Evolutionary conservation across 2,329 filamentous ascomycete genomes (phyloP).

Genomic region (Clonostachys sp.): DNA sequence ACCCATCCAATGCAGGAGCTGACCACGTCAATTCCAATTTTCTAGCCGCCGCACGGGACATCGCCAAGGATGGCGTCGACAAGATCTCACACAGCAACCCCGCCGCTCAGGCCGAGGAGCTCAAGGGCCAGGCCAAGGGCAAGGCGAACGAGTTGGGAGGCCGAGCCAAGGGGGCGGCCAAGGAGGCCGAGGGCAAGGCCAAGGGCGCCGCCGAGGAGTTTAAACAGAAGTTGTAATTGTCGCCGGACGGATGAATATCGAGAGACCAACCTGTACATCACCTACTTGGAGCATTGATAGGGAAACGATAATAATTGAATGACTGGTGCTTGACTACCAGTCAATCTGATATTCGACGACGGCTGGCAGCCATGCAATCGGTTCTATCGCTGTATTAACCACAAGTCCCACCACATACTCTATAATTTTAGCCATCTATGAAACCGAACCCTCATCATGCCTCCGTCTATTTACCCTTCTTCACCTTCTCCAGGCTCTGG

Average conservation of each 20-base stretch:
- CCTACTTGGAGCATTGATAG: too few species aligned
- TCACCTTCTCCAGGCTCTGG: slow-evolving; percentile 11
- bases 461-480: slow-evolving; percentile 14
- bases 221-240: slow-evolving; percentile 15
- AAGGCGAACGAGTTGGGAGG: slow-evolving; percentile 31
- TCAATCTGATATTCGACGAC: too few species aligned
- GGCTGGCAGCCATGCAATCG: too few species aligned
- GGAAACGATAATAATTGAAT: too few species aligned
- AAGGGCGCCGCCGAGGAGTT: slow-evolving; percentile 35
- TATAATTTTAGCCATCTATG: too few species aligned
- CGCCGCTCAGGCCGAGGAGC: slow-evolving; percentile 22
- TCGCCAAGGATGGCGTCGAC: slow-evolving; percentile 27
- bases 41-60: slow-evolving; percentile 25
- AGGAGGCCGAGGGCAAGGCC: slow-evolving; percentile 29
- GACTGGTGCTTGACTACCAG: too few species aligned
- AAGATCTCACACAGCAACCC: slow-evolving; percentile 21
- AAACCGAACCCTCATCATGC: too few species aligned
- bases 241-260: too few species aligned
- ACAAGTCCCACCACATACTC: too few species aligned
- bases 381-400: too few species aligned
- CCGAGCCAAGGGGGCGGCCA: slow-evolving; percentile 38
- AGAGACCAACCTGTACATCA: too few species aligned
- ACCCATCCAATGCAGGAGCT: too few species aligned
- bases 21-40: not conserved
- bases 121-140: slow-evolving; percentile 29